Base-by-base conservation (phyloP, 441 rosid species). In the Raphanus hybrid region DNA sequence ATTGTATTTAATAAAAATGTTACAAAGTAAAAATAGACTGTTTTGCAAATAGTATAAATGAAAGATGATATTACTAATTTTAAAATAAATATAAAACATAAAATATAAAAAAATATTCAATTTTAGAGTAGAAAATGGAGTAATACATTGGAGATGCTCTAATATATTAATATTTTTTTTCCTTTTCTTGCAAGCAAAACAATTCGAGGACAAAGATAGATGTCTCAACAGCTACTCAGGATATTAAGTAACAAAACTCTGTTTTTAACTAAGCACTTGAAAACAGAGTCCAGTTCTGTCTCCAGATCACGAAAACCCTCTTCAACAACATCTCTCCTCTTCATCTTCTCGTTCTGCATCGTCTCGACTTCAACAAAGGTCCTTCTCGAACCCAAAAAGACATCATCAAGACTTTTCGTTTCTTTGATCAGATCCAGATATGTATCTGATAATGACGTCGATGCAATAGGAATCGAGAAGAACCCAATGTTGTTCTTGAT, bases 331-430 rank as follows among this genome's bases (percentile, higher is more conserved):
- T 75, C 73, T 75, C 78, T 74, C 43, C 29, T 67, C 50, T 3
- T 59, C 57, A 48, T 76, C 62, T 84, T 81, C 69, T 64, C 39
- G 39, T 35, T 35, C 39, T 35, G 39, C 39, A 35, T 35, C 39
- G 39, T 65, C 60, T 82, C 74, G 0, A 80, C 75, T 58, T 85
- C 87, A 35, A 34, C 45, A 20, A 45, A 18, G 14, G 26, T 45
- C 67, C 54, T 59, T 68, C 73, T 67, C 57, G 67, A 18, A 37
- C 80, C 82, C 35, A 63, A 52, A 29, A 87, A 70, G 3, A 80
- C 52, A 77, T 87, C 60, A 70, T 90, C 95, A 58, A 87, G 82
- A 64, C 67, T 76, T 70, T 82, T 90, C 70, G 85, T 82, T 71
- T 86, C 93, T 45, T 81, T 88, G 9, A 87, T 69, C 34, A 75